These are phyloP conservation scores for Lyophyllum semitale DNA, from an alignment of 768 basidiomycete species.

Conservation along the genomic window DNA sequence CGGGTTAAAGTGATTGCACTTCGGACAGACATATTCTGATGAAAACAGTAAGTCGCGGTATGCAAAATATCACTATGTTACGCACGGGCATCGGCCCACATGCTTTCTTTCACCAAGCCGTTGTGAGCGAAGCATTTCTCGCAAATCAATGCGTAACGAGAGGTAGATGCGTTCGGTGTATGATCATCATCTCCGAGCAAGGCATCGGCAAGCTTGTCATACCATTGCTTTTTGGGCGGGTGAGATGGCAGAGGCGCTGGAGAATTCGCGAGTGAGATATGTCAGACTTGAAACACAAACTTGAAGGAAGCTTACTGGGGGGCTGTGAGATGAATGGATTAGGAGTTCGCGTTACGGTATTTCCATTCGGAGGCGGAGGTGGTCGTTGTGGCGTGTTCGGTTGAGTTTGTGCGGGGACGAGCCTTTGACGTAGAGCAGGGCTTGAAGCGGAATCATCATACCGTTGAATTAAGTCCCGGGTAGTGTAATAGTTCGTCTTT, in stretches of 20 bases:
- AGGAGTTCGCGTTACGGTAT: slow-evolving; percentile 3
- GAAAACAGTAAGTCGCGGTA: not conserved
- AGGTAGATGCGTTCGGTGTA: slow-evolving; percentile 41
- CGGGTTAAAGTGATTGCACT: slow-evolving; percentile 83
- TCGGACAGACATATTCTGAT: slow-evolving; percentile 83
- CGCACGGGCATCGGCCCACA: slow-evolving; percentile 84
- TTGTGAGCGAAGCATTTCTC: slow-evolving; percentile 87
- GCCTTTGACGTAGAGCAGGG: slow-evolving; percentile 46
- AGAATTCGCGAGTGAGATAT: not conserved
- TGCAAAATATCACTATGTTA: slow-evolving; percentile 15
- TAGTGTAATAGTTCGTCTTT: slow-evolving; percentile 94
- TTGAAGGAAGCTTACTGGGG: slow-evolving; percentile 6
- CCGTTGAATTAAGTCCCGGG: slow-evolving; percentile 84
- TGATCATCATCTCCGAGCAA: slow-evolving; percentile 79
- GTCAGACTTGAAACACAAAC: not conserved
- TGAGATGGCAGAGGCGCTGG: slow-evolving; percentile 32
- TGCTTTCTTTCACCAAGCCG: slow-evolving; percentile 79
- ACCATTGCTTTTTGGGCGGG: slow-evolving; percentile 75
- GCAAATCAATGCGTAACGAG: slow-evolving; percentile 84
- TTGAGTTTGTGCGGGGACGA: slow-evolving; percentile 21
- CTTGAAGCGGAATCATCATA: slow-evolving; percentile 67
- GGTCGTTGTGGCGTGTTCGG: slow-evolving; percentile 27
- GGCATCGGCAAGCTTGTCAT: slow-evolving; percentile 86
- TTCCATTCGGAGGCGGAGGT: slow-evolving; percentile 23
- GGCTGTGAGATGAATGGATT: slow-evolving; percentile 7